phyloP scores from a whole-genome alignment of 140 eudicot genomes.

The Anethum foeniculum region DNA sequence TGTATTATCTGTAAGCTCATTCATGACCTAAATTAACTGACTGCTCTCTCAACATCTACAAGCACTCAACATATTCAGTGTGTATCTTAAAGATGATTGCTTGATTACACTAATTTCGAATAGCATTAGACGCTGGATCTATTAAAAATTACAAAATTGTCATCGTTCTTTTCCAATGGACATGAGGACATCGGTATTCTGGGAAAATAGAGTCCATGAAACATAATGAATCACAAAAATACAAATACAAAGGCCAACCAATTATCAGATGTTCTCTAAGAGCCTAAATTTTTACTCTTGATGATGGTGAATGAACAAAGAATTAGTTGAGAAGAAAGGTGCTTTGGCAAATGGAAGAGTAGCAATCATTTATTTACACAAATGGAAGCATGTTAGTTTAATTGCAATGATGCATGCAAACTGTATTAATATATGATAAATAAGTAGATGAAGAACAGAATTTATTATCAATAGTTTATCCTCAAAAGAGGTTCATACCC shows the following conservation, averaged over 20 bases:
- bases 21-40: background rate
- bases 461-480: background rate
- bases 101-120: background rate
- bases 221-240: background rate
- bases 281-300: background rate
- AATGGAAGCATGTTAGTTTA: background rate
- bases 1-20: conserved; percentile 46
- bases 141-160: background rate
- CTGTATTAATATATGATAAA: background rate
- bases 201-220: background rate
- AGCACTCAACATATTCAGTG: background rate
- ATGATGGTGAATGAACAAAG: background rate
- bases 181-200: background rate
- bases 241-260: background rate
- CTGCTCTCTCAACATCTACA: background rate
- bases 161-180: background rate
- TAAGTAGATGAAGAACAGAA: background rate
- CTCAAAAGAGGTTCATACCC: background rate
- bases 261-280: background rate
- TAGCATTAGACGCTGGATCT: background rate
- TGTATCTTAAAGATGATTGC: too few relatives aligned
- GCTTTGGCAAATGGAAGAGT: background rate
- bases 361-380: background rate
- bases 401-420: background rate
- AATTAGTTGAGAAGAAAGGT: background rate